phyloP scores from a whole-genome alignment of 768 basidiomycete species.

The Tulasnella sp. region DNA sequence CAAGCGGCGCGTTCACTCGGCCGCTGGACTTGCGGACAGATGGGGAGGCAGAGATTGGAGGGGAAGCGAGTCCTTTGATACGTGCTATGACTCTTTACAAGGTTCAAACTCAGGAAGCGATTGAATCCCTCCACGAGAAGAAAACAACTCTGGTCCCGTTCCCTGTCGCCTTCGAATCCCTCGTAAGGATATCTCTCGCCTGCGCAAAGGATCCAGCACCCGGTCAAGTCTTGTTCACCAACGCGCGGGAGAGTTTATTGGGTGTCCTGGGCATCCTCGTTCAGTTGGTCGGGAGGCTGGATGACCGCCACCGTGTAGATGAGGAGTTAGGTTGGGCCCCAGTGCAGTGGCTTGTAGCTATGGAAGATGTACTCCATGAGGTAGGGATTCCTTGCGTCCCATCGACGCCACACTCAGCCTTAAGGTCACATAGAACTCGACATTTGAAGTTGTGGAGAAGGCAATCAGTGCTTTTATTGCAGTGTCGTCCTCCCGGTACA shows the following conservation, averaged over 20 bases:
- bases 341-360: slow-evolving; percentile 43
- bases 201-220: slow-evolving; percentile 27
- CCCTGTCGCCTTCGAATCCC: slow-evolving; percentile 43
- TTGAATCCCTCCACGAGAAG: slow-evolving; percentile 16
- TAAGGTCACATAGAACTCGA: slow-evolving; percentile 33
- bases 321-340: slow-evolving; percentile 44
- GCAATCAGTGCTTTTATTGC: slow-evolving; percentile 44
- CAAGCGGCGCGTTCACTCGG: not conserved
- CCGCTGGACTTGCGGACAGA: not conserved
- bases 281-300: slow-evolving; percentile 8
- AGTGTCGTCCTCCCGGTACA: slow-evolving; percentile 37
- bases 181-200: slow-evolving; percentile 35
- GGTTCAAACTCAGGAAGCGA: not conserved
- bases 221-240: slow-evolving; percentile 2
- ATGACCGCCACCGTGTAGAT: not conserved
- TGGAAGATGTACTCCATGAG: slow-evolving; percentile 44
- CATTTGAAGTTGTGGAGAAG: slow-evolving; percentile 62
- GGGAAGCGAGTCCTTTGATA: not conserved
- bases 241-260: slow-evolving; percentile 44
- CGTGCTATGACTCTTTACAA: slow-evolving; percentile 1
- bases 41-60: not conserved
- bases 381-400: slow-evolving; percentile 26
- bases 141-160: slow-evolving; percentile 37
- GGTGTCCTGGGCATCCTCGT: slow-evolving; percentile 39
- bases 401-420: not conserved